Evolutionary conservation across 2,329 filamentous ascomycete species (phyloP), one percentile per base, ranked within the genome.

Genomic region (Fusarium algeriense): DNA sequence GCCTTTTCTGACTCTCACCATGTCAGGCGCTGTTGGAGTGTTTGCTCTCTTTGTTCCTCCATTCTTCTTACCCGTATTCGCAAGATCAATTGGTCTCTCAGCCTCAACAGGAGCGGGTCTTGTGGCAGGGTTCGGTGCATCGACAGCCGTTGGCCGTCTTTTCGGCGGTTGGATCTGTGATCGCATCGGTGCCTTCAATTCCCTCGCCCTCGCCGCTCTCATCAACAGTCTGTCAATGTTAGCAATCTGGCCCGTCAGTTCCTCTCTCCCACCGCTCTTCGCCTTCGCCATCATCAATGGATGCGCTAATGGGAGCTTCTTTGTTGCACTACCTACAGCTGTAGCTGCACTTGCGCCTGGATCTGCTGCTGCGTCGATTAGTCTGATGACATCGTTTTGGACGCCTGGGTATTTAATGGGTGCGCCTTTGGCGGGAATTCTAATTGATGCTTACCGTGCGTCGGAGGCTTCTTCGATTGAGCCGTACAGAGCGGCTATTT

Each of bases 291-390:
- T 68, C 0, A 40, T 68, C 3, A 68, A 68, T 1, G 63, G 65
- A 0, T 56, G 49, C 1, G 49, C 65, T 0, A 68, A 68, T n/a
- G 65, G 63, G 2, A 48, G 50, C 0, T 67, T 68, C 19, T 62
- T 56, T 1, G 63, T 68, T 15, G 49, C 65, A 8, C n/a, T 68
- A 5, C 63, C 65, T 0, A 68, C 65, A 1, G 64, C 64, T 28
- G 64, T 67, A 17, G 63, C 57, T 2, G 32, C 38, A 4, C 34
- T 62, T 7, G 63, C 50, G 5, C 49, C 57, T 3, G 64, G 50
- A 6, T 55, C 49, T 6, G 64, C 64, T 3, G 41, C 64, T 0
- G 64, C 61, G 0, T 48, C 62, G 5, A 44, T 68, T 0, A 63
- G 56, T 4, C 19, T 68, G 5, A 50, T 68, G 34, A 41, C 44